Evolutionary conservation across 2,329 filamentous ascomycete genomes (phyloP), one percentile per base, ranked within the genome.

Genomic region (Phialocephala subalpina): DNA sequence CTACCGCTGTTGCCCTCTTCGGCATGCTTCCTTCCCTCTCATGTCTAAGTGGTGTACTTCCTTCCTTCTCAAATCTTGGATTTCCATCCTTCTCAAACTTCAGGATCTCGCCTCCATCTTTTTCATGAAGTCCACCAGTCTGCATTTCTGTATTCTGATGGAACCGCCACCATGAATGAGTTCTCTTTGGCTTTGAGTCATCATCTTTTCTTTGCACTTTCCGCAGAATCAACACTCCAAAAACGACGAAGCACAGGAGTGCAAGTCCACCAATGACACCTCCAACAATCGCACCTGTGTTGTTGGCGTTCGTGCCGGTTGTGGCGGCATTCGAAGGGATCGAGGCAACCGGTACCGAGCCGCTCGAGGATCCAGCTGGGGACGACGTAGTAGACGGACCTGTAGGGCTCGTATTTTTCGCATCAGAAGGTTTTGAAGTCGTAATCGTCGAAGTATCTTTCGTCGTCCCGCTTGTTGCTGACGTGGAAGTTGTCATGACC

Each of bases 191-290:
- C 25, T 20, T 20, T 11, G 11, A 6, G 3, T 6, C 27, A 4
- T 64, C 45, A 36, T 56, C 38, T 7, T 42, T 42, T 35, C 52
- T 42, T 56, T 64, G 62, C 36, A 64, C 53, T 61, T 64, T 69
- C 35, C 66, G 63, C 25, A 70, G 52, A 55, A 66, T 65, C 36
- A 70, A 56, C 20, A 55, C 33, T 12, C 47, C 68, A 42, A 70
- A 61, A 22, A 66, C 35, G 18, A 70, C 65, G 20, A 73, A 70
- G 64, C 78, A 78, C 1, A 81, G 18, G 1, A 80, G 69, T 2
- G 73, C 77, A 1, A 80, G 62, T 1, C 77, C 76, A 7, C 77
- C 78, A 14, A 80, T 63, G 2, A 77, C 73, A 5, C 77, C 79
- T 6, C 77, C 78, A 12, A 79, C 67, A 40, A 80, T 79, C 33